Evolutionary conservation across 2,329 filamentous ascomycete genomes (phyloP).

Genomic region (Stagonosporopsis chrysanthemi): DNA sequence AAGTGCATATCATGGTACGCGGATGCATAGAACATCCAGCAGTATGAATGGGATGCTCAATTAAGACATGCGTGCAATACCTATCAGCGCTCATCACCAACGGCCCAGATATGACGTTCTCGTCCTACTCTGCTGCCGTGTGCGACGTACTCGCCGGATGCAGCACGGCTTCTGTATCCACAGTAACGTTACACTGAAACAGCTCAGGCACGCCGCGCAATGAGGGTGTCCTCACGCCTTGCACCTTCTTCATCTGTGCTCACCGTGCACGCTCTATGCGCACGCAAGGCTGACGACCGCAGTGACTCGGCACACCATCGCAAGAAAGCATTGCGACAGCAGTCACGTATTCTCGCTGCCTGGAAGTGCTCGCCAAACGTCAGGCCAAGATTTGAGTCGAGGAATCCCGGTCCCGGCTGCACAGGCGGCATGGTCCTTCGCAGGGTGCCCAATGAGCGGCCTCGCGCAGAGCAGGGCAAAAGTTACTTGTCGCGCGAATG

Average conservation of each 20-base stretch:
- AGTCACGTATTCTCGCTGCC: slow-evolving; percentile 32
- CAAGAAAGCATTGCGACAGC: slow-evolving; percentile 26
- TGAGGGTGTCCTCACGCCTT: slow-evolving; percentile 1
- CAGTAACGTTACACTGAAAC: slow-evolving; percentile 13
- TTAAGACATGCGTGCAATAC: neutral
- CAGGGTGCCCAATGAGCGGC: slow-evolving; percentile 27
- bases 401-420: slow-evolving; percentile 25
- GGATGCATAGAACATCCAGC: too few species aligned
- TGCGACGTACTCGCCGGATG: slow-evolving; percentile 53
- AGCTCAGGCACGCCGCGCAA: slow-evolving; percentile 15
- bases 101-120: slow-evolving; percentile 56
- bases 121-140: slow-evolving; percentile 54
- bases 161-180: slow-evolving; percentile 13
- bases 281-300: slow-evolving; percentile 30
- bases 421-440: slow-evolving; percentile 28
- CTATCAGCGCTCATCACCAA: neutral
- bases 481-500: slow-evolving; percentile 25
- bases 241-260: slow-evolving; percentile 16
- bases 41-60: neutral
- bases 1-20: too few species aligned
- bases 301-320: slow-evolving; percentile 12
- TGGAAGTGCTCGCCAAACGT: slow-evolving; percentile 24
- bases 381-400: slow-evolving; percentile 24
- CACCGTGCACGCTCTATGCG: slow-evolving; percentile 15
- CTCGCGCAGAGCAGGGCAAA: slow-evolving; percentile 22